Evolutionary conservation across 2,329 filamentous ascomycete genomes (phyloP), one percentile per base, ranked within the genome.

Genomic region (Elsinoe necatrix): DNA sequence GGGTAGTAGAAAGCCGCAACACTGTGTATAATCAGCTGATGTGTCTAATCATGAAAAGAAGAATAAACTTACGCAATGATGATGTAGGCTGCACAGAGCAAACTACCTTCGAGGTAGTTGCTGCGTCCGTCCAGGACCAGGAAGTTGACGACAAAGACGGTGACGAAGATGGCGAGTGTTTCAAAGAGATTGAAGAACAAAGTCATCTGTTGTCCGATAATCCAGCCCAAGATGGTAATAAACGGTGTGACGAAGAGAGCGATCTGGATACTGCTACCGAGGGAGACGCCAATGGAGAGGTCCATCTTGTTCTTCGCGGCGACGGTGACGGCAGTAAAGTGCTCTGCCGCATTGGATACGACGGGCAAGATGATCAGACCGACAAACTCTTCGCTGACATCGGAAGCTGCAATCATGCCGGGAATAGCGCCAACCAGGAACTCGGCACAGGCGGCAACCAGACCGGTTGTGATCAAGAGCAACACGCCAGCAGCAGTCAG

Each of bases 271-370:
- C 84, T 87, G 9, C 83, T 87, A 25, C 87, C 87, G 31, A 91
- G 84, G 11, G 86, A 87, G 9, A 91, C 86, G 66, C 86, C 87
- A 61, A 91, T 90, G 2, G 87, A 84, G 7, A 91, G 74, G 65
- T 91, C 87, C 85, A 90, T 89, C 72, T 91, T 91, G 71, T 90
- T 88, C 76, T 90, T 89, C 63, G 84, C 79, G 5, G 87, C 87
- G 1, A 91, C 87, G 0, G 83, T 87, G 55, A 91, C 86, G 5
- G 87, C 87, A 0, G 87, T 90, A 18, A 87, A 85, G 74, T 91
- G 87, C 72, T 91, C 87, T 12, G 86, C 87, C 1, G 87, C 87
- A 64, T 91, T 91, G 37, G 87, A 86, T n/a, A 90, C 87, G 63
- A 91, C 89, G 7, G 87, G 87, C 3, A 92, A 74, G 54, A 92